Evolutionary conservation across 202 grass and related monocot species (phyloP).

Genomic region (Elaeis oleifera): DNA sequence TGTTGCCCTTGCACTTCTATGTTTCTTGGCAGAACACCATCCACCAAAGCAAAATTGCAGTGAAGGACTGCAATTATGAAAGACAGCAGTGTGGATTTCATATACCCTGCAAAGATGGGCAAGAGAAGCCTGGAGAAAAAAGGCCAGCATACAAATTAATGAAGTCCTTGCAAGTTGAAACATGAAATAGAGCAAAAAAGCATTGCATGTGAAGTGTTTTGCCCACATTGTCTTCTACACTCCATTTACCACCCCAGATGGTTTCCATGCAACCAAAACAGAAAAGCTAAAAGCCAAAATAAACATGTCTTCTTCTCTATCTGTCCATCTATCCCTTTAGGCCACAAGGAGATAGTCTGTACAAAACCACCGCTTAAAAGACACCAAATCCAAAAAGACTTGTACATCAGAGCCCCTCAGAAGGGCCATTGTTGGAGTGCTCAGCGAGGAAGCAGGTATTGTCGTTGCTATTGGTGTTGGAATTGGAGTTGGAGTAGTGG

Average conservation of each 20-base stretch:
- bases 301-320: not conserved
- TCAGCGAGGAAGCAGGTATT: not conserved
- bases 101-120: no score
- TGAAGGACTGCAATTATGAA: no score
- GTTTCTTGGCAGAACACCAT: no score
- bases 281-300: not conserved
- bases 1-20: no score
- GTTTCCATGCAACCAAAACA: constrained; percentile 14
- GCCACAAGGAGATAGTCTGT: no score
- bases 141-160: not conserved
- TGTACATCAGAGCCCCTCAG: not conserved
- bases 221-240: not conserved
- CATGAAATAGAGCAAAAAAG: not conserved
- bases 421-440: constrained; percentile 8
- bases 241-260: constrained; percentile 11
- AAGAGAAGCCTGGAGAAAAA: no score
- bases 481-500: constrained; percentile 17
- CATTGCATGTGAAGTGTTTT: not conserved
- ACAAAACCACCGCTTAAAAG: not conserved
- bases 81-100: no score
- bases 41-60: no score
- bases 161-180: no score
- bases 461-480: not conserved
- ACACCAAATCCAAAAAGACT: not conserved
- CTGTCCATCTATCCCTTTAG: not conserved